Evolutionary conservation across 1,139 yeast genomes (phyloP), one percentile per base, ranked within the genome.

Genomic region (Wickerhamomyces sp.): DNA sequence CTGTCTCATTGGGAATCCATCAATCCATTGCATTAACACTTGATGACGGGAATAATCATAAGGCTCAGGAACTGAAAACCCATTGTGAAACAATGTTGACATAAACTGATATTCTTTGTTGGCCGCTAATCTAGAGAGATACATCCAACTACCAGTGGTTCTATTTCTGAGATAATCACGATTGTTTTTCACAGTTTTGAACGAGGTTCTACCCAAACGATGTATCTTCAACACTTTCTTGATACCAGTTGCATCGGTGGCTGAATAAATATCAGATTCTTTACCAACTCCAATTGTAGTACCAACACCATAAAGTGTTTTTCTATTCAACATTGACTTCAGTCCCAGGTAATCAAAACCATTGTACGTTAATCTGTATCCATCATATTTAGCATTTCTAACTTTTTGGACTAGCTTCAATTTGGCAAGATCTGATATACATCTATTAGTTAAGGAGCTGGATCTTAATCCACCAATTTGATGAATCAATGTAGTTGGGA

Each of bases 201-300:
- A 93, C 3, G 97, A 90, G 1, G 94, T 86, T 62, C 99, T 78
- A 32, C 99, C 99, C 48, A 93, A 72, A 55, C 99, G 76, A 66
- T 91, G 98, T 40, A 93, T 84, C 66, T 93, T 93, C 61, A 94
- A 65, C 11, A 91, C 96, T 58, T 77, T 78, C 49, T 79, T 78
- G 14, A 62, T 63, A 1, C 95, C 95, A 27, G 74, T 62, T 10
- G 75, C 69, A 58, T 86, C 93, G 48, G 86, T 82, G 1, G 87
- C 91, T n/a, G 93, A 77, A 63, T 84, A 90, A 58, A 93, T 91
- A 67, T 93, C 99, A 5, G 97, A 89, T 64, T 93, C 99, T 63
- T 93, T 93, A 59, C 99, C 99, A 43, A 94, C 96, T 47, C 99
- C 99, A 57, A 93, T 90, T 27, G 86, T 88, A 39, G 84, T 76